These are phyloP conservation scores for Porcisia hertigi DNA, from an alignment of 208 protist genomes.

Conservation along the genomic window DNA sequence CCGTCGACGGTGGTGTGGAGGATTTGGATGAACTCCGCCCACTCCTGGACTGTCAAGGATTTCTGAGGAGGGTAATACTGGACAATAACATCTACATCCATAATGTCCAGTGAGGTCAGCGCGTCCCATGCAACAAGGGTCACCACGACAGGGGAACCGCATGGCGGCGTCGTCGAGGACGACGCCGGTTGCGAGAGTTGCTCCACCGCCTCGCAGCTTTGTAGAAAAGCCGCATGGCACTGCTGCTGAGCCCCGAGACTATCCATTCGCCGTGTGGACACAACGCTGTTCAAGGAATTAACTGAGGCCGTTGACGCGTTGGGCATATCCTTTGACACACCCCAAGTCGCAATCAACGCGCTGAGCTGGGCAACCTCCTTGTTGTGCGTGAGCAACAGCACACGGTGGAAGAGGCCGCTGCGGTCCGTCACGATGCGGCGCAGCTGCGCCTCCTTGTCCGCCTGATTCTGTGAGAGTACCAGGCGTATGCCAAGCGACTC, in stretches of 20 bases:
- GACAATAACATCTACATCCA: conserved; percentile 81
- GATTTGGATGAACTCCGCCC: conserved; percentile 70
- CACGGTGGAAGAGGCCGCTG: conserved; percentile 41
- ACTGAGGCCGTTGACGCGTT: not conserved
- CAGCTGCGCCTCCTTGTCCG: conserved; percentile 56
- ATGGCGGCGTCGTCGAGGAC: not conserved
- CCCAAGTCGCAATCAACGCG: conserved; percentile 50
- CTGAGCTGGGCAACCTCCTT: conserved; percentile 70
- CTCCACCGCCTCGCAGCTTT: conserved; percentile 23
- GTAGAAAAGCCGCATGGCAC: conserved; percentile 20
- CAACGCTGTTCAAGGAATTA: conserved; percentile 19
- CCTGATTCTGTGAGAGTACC: conserved; percentile 52
- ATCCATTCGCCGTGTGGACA: conserved; percentile 55
- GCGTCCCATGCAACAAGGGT: conserved; percentile 68
- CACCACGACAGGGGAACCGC: conserved; percentile 19
- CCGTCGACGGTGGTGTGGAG: conserved; percentile 74
- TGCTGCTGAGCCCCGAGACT: conserved; percentile 32
- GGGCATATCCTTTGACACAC: conserved; percentile 26
- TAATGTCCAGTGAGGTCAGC: conserved; percentile 66
- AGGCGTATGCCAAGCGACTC: conserved; percentile 49
- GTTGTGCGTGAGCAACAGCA: conserved; percentile 74
- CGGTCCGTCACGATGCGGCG: conserved; percentile 47
- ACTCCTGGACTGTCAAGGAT: conserved; percentile 64
- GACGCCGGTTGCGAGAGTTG: not conserved
- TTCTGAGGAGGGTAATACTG: conserved; percentile 84